These are phyloP conservation scores for Epichloe scottii DNA, from an alignment of 2,329 filamentous ascomycete genomes.

Conservation along the genomic window DNA sequence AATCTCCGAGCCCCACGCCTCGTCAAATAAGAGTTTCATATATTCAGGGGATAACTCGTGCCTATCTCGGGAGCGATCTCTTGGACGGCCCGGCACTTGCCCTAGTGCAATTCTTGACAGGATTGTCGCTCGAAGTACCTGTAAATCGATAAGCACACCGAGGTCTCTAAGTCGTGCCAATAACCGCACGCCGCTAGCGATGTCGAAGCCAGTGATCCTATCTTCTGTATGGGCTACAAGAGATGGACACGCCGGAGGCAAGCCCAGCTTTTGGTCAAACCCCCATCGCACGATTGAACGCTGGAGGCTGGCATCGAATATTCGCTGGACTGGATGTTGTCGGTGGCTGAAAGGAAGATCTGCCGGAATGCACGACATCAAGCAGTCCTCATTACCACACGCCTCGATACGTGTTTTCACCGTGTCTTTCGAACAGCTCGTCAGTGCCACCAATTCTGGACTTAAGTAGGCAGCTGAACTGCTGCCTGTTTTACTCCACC, in stretches of 20 bases:
- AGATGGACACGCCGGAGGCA: slow-evolving; percentile 8
- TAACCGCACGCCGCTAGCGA: slow-evolving; percentile 25
- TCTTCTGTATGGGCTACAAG: slow-evolving; percentile 5
- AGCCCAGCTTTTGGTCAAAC: slow-evolving; percentile 26
- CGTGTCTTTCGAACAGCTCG: not conserved
- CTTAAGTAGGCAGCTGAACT: not conserved
- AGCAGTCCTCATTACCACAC: not conserved
- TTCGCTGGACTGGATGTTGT: slow-evolving; percentile 32
- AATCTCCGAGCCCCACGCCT: slow-evolving; percentile 22
- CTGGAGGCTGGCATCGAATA: slow-evolving; percentile 31
- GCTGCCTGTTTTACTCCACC: not conserved
- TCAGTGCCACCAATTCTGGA: not conserved
- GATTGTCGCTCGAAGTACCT: slow-evolving; percentile 17
- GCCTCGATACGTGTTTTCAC: not conserved
- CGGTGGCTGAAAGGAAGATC: slow-evolving; percentile 30
- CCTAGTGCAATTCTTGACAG: slow-evolving; percentile 19
- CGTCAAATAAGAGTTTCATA: slow-evolving; percentile 20
- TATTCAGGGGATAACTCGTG: slow-evolving; percentile 18
- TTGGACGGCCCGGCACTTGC: slow-evolving; percentile 15
- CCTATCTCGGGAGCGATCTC: slow-evolving; percentile 17
- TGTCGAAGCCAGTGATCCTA: slow-evolving; percentile 16
- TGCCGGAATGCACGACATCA: slow-evolving; percentile 17
- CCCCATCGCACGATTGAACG: slow-evolving; percentile 31
- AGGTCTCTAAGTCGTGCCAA: slow-evolving; percentile 21
- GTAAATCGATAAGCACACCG: slow-evolving; percentile 22